Percentiles rank a stretch among this genome's conserved stretches.
phyloP scores from a whole-genome alignment of 2,329 filamentous ascomycete genomes.

The Calonectria crousiana region DNA sequence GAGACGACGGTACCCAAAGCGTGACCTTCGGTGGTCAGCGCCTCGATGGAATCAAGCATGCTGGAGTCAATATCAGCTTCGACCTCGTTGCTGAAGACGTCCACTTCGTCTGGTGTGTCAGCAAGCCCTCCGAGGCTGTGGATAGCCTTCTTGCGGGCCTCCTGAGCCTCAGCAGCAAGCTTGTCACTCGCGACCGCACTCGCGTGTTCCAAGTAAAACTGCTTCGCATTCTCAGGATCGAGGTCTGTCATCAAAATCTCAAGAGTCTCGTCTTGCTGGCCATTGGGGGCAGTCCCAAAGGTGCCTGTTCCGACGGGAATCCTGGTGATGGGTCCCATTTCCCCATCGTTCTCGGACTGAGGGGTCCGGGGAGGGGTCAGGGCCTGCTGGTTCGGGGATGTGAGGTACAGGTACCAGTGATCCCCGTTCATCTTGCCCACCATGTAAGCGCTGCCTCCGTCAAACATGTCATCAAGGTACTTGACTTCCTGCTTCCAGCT shows the following conservation, averaged over 20 bases:
- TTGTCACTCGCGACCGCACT: conserved; percentile 89
- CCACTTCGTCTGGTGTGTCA: conserved; percentile 71
- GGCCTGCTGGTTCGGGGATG: conserved; percentile 81
- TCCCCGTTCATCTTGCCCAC: conserved; percentile 99
- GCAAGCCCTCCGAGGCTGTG: conserved; percentile 71
- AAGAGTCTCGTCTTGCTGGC: conserved; percentile 78
- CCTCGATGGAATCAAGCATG: conserved; percentile 72
- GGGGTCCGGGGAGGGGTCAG: conserved; percentile 89
- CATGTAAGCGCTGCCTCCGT: conserved; percentile 97
- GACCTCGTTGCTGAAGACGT: conserved; percentile 82
- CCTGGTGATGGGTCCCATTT: conserved; percentile 58
- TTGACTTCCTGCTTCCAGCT: conserved; percentile 98
- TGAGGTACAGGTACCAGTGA: conserved; percentile 99
- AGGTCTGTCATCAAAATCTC: conserved; percentile 81
- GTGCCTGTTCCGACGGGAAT: conserved; percentile 64
- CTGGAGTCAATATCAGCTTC: conserved; percentile 67
- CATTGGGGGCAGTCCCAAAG: conserved; percentile 56
- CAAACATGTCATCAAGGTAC: conserved; percentile 91
- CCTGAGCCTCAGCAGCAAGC: conserved; percentile 75
- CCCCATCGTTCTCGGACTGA: conserved; percentile 58
- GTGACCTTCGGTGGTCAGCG: conserved; percentile 92
- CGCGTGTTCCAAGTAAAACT: conserved; percentile 79
- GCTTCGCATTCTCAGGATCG: conserved; percentile 75
- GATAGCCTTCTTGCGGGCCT: conserved; percentile 71
- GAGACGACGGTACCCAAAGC: conserved; percentile 93